Evolutionary conservation across 768 basidiomycete genomes (phyloP).

Genomic region (Suillus ampliporus): DNA sequence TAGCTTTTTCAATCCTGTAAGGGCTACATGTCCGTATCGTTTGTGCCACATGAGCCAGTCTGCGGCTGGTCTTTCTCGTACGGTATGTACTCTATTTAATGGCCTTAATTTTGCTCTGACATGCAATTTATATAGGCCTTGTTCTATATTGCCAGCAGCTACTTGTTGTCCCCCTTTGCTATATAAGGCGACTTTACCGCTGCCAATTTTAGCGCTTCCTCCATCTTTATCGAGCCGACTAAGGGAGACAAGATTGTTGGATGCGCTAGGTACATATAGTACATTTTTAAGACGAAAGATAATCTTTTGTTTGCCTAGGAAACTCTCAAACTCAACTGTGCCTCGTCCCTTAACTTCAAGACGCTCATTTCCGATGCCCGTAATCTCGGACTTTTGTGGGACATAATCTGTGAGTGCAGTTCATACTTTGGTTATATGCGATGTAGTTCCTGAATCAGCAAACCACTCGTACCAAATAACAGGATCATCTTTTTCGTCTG

Average conservation of each 20-base stretch:
- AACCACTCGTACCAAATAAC: conserved; percentile 19
- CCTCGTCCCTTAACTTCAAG: neutral
- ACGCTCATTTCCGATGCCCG: neutral
- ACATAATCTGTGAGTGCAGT: neutral
- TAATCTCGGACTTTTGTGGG: neutral
- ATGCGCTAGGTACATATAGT: neutral
- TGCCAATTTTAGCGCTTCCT: too few relatives aligned
- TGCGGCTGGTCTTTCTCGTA: too few relatives aligned
- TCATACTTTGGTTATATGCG: conserved; percentile 5
- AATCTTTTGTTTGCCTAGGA: neutral
- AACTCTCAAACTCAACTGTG: neutral
- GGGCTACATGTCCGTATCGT: neutral
- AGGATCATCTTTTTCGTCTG: neutral
- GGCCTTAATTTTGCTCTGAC: too few relatives aligned
- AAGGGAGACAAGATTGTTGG: too few relatives aligned
- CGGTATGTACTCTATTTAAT: too few relatives aligned
- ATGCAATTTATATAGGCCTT: too few relatives aligned
- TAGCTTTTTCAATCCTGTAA: neutral
- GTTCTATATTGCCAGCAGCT: too few relatives aligned
- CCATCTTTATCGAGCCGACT: too few relatives aligned
- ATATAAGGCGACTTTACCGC: too few relatives aligned
- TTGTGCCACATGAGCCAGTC: too few relatives aligned
- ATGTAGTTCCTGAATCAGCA: neutral
- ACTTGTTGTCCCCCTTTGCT: too few relatives aligned
- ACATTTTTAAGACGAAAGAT: neutral